Conservation (phyloP, 192 early-diverging fungal genomes). For the Chytriomyces confervae region DNA sequence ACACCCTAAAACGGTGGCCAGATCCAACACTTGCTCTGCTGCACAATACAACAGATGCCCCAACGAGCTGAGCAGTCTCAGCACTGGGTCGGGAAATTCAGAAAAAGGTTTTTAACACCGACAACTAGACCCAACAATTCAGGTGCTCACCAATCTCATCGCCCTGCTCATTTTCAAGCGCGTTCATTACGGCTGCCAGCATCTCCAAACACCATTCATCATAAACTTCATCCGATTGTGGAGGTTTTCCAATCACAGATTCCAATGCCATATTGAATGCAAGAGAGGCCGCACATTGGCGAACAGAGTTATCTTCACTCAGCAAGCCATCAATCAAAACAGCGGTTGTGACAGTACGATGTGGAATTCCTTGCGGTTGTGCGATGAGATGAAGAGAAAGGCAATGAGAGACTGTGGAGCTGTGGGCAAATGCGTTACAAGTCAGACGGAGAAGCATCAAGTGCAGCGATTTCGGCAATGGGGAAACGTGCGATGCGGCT, state of each 20-base stretch:
- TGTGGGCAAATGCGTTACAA: conserved; percentile 65
- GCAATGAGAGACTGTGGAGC: conserved; percentile 38
- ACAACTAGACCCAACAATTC: background rate
- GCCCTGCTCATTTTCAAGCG: conserved; percentile 57
- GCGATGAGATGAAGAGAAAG: conserved; percentile 32
- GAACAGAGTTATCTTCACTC: conserved; percentile 54
- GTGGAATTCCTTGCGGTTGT: conserved; percentile 36
- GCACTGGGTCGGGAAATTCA: background rate
- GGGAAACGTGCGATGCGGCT: conserved; percentile 7
- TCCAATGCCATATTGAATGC: conserved; percentile 71
- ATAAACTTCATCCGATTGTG: conserved; percentile 44
- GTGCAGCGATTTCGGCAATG: conserved; percentile 57
- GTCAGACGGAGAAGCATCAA: conserved; percentile 67
- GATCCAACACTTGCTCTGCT: background rate
- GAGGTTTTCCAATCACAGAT: conserved; percentile 28
- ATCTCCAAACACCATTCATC: conserved; percentile 77
- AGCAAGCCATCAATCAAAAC: conserved; percentile 68
- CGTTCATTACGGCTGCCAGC: conserved; percentile 65
- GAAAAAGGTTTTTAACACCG: background rate
- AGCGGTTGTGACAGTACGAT: conserved; percentile 61
- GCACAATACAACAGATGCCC: conserved; percentile 27
- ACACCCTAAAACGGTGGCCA: conserved; percentile 11
- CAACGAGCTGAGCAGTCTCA: conserved; percentile 1
- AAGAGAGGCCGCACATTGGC: conserved; percentile 68
- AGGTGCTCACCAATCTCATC: conserved; percentile 61